Conservation (phyloP, 176 grass and related monocot species). For the Hyparrhenia diplandra region DNA sequence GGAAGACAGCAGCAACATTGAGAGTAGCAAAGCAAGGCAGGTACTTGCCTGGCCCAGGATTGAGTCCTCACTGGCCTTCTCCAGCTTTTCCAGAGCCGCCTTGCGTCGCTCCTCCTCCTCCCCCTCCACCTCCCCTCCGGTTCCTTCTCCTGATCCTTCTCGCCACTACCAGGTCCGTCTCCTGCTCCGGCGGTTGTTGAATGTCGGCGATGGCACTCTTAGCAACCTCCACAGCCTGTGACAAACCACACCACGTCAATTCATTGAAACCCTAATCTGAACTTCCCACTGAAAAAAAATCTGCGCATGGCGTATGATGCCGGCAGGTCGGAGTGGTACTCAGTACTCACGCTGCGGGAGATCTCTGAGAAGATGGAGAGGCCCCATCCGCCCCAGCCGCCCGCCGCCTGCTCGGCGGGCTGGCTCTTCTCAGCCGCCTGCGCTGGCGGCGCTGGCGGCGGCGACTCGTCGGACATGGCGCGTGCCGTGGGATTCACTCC, state of each 20-base stretch:
- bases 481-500: conserved; percentile 25
- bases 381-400: conserved; percentile 92
- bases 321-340: conserved; percentile 16
- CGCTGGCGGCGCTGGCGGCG: background rate
- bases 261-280: conserved; percentile 27
- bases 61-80: conserved; percentile 83
- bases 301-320: background rate
- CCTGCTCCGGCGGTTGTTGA: conserved; percentile 48
- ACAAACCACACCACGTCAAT: conserved; percentile 13
- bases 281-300: background rate
- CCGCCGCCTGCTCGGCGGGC: conserved; percentile 21
- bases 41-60: conserved; percentile 74
- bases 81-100: conserved; percentile 66
- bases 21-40: background rate
- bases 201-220: conserved; percentile 77
- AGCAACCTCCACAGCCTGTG: conserved; percentile 83
- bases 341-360: conserved; percentile 73
- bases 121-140: background rate
- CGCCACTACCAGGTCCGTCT: background rate
- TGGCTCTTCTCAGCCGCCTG: conserved; percentile 8
- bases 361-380: conserved; percentile 92
- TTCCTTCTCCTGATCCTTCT: conserved; percentile 14
- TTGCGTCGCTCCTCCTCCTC: conserved; percentile 40
- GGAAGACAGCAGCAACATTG: background rate
- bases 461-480: conserved; percentile 51